Conservation (phyloP, 2,329 filamentous ascomycete genomes). For the Cladobotryum mycophilum region DNA sequence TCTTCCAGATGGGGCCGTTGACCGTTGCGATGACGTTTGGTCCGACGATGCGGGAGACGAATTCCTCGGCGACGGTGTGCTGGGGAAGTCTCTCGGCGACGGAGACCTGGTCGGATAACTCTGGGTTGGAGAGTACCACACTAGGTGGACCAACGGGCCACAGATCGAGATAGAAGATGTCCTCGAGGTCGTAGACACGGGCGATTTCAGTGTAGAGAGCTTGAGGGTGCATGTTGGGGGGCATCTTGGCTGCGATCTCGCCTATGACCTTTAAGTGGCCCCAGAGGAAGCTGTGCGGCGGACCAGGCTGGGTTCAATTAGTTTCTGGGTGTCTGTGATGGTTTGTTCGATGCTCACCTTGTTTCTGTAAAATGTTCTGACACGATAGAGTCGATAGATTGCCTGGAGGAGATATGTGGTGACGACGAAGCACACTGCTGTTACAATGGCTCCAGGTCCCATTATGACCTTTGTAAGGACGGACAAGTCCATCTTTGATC, state of each 20-base stretch:
- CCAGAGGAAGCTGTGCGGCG: slow-evolving; percentile 18
- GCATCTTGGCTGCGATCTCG: slow-evolving; percentile 12
- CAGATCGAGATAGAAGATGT: slow-evolving; percentile 26
- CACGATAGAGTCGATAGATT: no score
- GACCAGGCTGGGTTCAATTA: slow-evolving; percentile 3
- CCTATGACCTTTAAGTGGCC: slow-evolving; percentile 17
- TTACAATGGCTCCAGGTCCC: no score
- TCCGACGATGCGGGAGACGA: slow-evolving; percentile 17
- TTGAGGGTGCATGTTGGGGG: slow-evolving; percentile 19
- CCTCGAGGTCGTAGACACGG: slow-evolving; percentile 19
- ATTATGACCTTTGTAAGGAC: no score
- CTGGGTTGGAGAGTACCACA: slow-evolving; percentile 21
- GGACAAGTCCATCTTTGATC: no score
- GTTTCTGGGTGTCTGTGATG: no score
- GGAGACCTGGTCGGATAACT: slow-evolving; percentile 19
- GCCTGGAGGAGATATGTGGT: no score
- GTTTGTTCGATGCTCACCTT: no score
- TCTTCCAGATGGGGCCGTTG: slow-evolving; percentile 24
- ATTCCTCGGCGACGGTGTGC: slow-evolving; percentile 11
- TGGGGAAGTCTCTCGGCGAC: slow-evolving; percentile 15
- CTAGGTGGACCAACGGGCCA: slow-evolving; percentile 23
- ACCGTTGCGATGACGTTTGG: slow-evolving; percentile 16
- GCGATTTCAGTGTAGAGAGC: slow-evolving; percentile 18
- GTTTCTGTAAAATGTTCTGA: no score
- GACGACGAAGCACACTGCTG: no score